phyloP scores from a whole-genome alignment of 2,329 filamentous ascomycete species.

The Alternaria arbusti region DNA sequence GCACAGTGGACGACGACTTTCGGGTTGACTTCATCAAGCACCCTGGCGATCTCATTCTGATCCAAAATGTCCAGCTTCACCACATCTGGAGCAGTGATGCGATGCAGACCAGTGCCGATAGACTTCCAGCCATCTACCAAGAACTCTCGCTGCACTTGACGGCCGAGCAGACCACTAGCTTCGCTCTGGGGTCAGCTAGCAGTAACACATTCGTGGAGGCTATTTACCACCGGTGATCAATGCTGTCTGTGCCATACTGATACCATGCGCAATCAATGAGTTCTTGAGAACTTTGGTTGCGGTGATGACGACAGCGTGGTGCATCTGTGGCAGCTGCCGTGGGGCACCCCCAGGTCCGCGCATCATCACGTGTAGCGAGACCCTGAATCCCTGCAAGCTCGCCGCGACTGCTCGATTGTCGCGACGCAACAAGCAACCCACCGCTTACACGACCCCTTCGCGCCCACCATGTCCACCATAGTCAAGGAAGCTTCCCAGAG shows the following conservation, averaged over 20 bases:
- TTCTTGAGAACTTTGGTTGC: not conserved
- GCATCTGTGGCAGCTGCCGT: not conserved
- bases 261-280: not conserved
- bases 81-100: slow-evolving; percentile 73
- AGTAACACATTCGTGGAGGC: not conserved
- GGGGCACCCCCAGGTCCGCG: not conserved
- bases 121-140: slow-evolving; percentile 65
- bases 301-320: not conserved
- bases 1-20: slow-evolving; percentile 87
- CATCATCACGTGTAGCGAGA: slow-evolving; percentile 14
- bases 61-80: slow-evolving; percentile 60
- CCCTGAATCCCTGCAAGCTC: slow-evolving; percentile 12
- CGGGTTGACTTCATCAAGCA: slow-evolving; percentile 65
- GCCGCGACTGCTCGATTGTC: slow-evolving; percentile 15
- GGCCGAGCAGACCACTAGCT: slow-evolving; percentile 80
- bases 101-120: slow-evolving; percentile 64
- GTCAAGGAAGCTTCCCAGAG: slow-evolving; percentile 78
- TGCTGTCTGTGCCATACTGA: slow-evolving; percentile 58
- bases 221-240: slow-evolving; percentile 75
- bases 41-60: slow-evolving; percentile 51
- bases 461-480: slow-evolving; percentile 76
- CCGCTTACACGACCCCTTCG: slow-evolving; percentile 8
- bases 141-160: slow-evolving; percentile 77
- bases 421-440: slow-evolving; percentile 15
- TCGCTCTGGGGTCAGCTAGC: slow-evolving; percentile 17